These are phyloP conservation scores for Corchorus capsularis DNA, from an alignment of 345 rosid genomes.

Conservation along the genomic window DNA sequence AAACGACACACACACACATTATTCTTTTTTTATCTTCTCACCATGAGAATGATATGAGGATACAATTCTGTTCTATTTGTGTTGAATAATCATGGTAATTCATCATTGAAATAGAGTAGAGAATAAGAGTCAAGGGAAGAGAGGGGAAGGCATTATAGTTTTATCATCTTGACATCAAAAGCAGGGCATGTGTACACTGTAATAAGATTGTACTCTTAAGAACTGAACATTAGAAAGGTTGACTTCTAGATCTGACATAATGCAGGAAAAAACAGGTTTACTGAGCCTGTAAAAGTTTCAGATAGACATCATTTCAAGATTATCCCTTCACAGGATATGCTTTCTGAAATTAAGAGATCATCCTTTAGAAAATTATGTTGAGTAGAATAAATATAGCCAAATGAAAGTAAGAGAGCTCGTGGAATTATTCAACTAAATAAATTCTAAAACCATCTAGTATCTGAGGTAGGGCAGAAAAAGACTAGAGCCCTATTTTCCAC, in stretches of 20 bases:
- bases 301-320: neutral
- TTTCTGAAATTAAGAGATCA: neutral
- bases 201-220: too few relatives aligned
- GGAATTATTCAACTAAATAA: neutral
- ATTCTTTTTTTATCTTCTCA: conserved; percentile 2
- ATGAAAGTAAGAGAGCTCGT: neutral
- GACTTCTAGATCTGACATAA: neutral
- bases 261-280: neutral
- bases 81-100: neutral
- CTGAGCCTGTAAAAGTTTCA: neutral
- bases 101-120: neutral
- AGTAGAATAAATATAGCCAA: neutral
- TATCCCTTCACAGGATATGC: neutral
- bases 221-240: neutral
- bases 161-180: neutral
- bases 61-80: neutral
- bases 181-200: neutral
- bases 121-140: neutral
- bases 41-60: neutral
- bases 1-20: neutral
- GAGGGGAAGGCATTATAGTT: neutral
- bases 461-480: neutral
- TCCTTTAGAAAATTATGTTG: neutral
- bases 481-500: conserved; percentile 6
- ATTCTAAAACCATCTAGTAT: conserved; percentile 4